Conservation (phyloP, 2,329 filamentous ascomycete species). For the Cercospora sp. region DNA sequence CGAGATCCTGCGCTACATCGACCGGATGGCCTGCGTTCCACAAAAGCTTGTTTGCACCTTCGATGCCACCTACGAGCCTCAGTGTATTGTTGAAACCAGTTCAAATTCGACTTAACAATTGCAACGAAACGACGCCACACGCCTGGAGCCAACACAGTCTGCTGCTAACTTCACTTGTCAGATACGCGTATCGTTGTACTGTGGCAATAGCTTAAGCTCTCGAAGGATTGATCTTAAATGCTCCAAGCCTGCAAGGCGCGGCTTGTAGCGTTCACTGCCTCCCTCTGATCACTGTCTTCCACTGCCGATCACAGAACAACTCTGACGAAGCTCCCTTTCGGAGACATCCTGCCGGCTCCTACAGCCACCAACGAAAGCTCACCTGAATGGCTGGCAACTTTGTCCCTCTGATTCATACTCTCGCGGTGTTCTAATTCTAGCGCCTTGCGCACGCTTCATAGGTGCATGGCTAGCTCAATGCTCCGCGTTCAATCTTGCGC, state of each 20-base stretch:
- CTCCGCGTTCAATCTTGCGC: background rate
- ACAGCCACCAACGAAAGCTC: background rate
- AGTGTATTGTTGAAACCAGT: background rate
- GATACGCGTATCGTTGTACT: background rate
- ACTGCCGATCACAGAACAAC: background rate
- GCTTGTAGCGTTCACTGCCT: slow-evolving; percentile 1
- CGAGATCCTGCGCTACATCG: background rate
- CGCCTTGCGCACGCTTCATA: background rate
- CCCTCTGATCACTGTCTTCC: background rate
- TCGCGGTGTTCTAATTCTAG: background rate
- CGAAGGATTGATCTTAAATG: background rate
- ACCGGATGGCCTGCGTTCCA: background rate
- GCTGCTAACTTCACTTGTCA: background rate
- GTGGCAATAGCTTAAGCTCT: background rate
- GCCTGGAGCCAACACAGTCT: background rate
- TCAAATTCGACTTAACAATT: background rate
- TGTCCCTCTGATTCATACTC: background rate
- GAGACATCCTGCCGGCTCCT: slow-evolving; percentile 3
- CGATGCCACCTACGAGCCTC: background rate
- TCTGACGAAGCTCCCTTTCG: background rate
- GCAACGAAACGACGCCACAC: background rate
- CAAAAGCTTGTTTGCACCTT: background rate
- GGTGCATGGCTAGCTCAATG: background rate
- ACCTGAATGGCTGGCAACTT: background rate
- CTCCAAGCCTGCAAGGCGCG: background rate